These are phyloP conservation scores for Penicillium diatomitis DNA, from an alignment of 495 filamentous ascomycete species.

Conservation along the genomic window DNA sequence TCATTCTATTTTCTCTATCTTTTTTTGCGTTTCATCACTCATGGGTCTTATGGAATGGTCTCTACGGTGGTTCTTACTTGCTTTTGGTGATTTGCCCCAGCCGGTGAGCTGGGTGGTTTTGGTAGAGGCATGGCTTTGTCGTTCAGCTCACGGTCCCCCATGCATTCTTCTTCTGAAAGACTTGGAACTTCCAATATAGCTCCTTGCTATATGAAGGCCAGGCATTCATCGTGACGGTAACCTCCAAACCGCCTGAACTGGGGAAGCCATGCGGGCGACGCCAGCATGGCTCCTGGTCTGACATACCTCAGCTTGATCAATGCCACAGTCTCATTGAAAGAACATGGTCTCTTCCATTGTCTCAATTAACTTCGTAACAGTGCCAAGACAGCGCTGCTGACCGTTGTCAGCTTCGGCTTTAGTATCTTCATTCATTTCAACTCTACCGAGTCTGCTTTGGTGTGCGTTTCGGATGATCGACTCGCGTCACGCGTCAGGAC, in stretches of 20 bases:
- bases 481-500: not conserved
- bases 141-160: not conserved
- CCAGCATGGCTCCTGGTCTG: not conserved
- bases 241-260: not conserved
- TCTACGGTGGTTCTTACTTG: slow-evolving; percentile 35
- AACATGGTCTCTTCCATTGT: not conserved
- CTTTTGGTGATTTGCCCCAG: slow-evolving; percentile 17
- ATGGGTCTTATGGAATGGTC: slow-evolving; percentile 33
- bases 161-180: not conserved
- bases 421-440: too few species aligned
- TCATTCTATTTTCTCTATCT: not conserved
- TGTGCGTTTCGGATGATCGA: too few species aligned
- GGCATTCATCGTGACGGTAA: too few species aligned
- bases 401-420: too few species aligned
- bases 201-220: not conserved
- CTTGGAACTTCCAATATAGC: not conserved
- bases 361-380: not conserved
- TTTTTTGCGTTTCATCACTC: slow-evolving; percentile 23
- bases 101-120: slow-evolving; percentile 16
- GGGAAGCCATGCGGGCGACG: not conserved
- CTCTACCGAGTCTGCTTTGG: too few species aligned
- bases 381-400: too few species aligned
- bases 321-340: not conserved
- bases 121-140: not conserved
- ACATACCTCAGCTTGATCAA: not conserved